Evolutionary conservation across 2,329 filamentous ascomycete species (phyloP).

Genomic region (Aspergillus jensenii): DNA sequence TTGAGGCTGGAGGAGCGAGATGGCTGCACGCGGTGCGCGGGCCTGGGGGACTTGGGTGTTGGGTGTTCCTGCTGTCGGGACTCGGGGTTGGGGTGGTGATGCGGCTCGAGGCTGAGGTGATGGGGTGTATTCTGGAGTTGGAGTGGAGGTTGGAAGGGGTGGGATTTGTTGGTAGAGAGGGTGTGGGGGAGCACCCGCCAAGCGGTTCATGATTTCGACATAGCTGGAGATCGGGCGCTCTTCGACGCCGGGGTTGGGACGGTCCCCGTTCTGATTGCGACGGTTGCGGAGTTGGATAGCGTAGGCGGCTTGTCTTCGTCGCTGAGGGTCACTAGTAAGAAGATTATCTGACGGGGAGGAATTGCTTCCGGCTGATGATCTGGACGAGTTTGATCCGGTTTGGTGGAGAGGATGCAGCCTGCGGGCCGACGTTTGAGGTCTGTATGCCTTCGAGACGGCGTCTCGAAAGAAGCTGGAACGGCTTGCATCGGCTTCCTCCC

Average conservation of each 20-base stretch:
- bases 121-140: background rate
- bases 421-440: constrained; percentile 34
- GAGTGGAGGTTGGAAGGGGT: constrained; percentile 9
- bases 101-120: constrained; percentile 13
- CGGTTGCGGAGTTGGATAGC: constrained; percentile 33
- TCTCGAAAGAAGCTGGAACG: constrained; percentile 61
- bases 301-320: constrained; percentile 33
- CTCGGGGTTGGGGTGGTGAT: background rate
- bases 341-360: constrained; percentile 8
- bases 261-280: constrained; percentile 19
- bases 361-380: constrained; percentile 11
- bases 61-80: background rate
- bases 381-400: constrained; percentile 12
- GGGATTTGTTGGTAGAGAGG: constrained; percentile 11
- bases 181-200: constrained; percentile 27
- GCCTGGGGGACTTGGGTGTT: background rate
- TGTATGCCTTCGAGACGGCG: constrained; percentile 60
- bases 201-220: constrained; percentile 34
- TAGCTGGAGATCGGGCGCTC: constrained; percentile 44
- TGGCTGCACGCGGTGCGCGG: background rate
- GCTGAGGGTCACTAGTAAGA: constrained; percentile 14
- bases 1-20: constrained; percentile 17
- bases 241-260: constrained; percentile 28
- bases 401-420: constrained; percentile 5
- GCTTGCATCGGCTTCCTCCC: constrained; percentile 51